Conservation (phyloP, 371 early-diverging fungal species). For the Nematocida major region DNA sequence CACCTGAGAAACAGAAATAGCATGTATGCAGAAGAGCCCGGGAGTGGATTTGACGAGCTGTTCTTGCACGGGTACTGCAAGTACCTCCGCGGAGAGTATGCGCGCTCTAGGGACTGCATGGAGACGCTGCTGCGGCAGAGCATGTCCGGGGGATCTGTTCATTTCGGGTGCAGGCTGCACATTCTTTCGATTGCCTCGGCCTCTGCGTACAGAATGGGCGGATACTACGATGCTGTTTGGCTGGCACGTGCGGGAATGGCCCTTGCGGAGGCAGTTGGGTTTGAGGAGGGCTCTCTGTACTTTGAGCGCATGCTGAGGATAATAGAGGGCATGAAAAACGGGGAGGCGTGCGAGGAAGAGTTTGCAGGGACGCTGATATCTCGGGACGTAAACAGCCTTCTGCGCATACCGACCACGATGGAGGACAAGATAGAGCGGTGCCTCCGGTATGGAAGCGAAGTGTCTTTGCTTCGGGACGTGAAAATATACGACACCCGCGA, state of each 20-base stretch:
- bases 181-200: conserved; percentile 8
- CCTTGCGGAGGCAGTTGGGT: background rate
- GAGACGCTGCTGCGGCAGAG: background rate
- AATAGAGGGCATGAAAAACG: background rate
- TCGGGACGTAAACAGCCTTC: background rate
- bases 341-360: background rate
- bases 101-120: background rate
- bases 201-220: conserved; percentile 9
- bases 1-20: background rate
- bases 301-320: background rate
- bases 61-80: conserved; percentile 9
- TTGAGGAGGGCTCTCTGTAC: background rate
- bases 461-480: conserved; percentile 14
- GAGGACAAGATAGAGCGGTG: conserved; percentile 18
- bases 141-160: background rate
- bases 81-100: conserved; percentile 16
- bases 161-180: conserved; percentile 31
- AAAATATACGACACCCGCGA: conserved; percentile 41
- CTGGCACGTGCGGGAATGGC: background rate
- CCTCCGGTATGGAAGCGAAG: conserved; percentile 16
- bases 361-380: background rate
- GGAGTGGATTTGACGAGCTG: background rate
- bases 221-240: conserved; percentile 20
- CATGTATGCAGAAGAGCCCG: background rate
- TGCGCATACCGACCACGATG: background rate